Percentiles rank a stretch among this genome's conserved stretches.
phyloP scores from a whole-genome alignment of 2,329 filamentous ascomycete species.

The Chrysoporthe deuterocubensis region DNA sequence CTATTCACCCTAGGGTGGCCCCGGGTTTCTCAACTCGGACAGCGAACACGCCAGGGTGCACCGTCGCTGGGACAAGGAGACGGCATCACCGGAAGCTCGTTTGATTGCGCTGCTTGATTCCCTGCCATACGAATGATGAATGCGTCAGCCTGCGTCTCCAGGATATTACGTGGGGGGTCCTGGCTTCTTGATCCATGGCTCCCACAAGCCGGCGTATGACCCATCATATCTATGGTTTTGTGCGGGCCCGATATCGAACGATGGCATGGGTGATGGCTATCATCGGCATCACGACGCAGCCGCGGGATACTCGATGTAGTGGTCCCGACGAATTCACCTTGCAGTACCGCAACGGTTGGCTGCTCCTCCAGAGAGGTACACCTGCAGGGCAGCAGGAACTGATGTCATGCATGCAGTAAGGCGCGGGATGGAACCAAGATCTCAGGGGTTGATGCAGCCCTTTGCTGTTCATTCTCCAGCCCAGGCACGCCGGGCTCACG shows the following conservation, averaged over 20 bases:
- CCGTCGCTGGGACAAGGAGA: not conserved
- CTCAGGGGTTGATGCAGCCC: constrained; percentile 23
- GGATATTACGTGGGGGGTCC: constrained; percentile 7
- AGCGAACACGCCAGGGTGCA: not conserved
- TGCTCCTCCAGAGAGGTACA: constrained; percentile 1
- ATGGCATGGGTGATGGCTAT: constrained; percentile 16
- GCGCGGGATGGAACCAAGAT: constrained; percentile 21
- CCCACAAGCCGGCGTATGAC: not conserved
- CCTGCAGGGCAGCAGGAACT: constrained; percentile 23
- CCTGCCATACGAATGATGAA: not conserved
- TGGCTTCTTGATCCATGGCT: not conserved
- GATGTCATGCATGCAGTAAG: constrained; percentile 33
- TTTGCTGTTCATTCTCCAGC: not conserved
- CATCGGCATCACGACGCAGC: constrained; percentile 13
- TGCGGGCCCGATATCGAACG: not conserved
- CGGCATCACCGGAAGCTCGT: not conserved
- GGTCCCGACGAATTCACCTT: not conserved
- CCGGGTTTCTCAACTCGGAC: not conserved
- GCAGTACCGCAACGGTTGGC: not conserved
- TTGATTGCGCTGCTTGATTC: not conserved
- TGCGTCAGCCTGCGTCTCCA: not conserved
- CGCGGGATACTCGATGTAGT: constrained; percentile 8
- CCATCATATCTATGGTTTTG: not conserved
- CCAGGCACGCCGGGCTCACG: not conserved
- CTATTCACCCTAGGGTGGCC: not conserved